Percentiles rank a stretch among this genome's conserved stretches.
Evolutionary conservation across 345 rosid genomes (phyloP).

Genomic region (Eucalyptus urophylla): DNA sequence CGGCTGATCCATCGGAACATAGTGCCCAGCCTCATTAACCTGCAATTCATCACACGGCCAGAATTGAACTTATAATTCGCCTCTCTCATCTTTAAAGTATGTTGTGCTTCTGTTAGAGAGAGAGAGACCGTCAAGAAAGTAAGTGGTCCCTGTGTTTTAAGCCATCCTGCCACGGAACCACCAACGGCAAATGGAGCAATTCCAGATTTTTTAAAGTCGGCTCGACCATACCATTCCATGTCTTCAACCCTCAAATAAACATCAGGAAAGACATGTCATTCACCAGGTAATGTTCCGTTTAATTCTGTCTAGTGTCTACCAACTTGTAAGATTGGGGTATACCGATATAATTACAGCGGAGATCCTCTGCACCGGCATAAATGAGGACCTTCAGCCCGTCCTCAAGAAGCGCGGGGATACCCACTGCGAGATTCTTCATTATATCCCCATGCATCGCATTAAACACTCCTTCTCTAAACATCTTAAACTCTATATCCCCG

Average conservation of each 20-base stretch:
- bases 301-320: background rate
- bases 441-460: constrained; percentile 47
- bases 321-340: background rate
- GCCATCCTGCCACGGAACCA: constrained; percentile 43
- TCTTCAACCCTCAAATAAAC: constrained; percentile 39
- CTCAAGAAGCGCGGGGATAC: constrained; percentile 58
- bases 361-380: constrained; percentile 80
- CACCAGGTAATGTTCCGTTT: background rate
- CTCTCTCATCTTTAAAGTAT: background rate
- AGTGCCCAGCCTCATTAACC: constrained; percentile 77
- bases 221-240: constrained; percentile 64
- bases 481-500: constrained; percentile 30
- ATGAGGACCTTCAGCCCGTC: constrained; percentile 57
- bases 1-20: constrained; percentile 96
- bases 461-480: constrained; percentile 55
- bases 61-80: background rate
- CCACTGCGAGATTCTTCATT: constrained; percentile 62
- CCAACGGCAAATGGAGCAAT: constrained; percentile 40
- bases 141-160: constrained; percentile 49
- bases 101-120: background rate
- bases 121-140: constrained; percentile 52
- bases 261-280: background rate
- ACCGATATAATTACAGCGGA: constrained; percentile 91
- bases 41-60: background rate
- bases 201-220: constrained; percentile 25